Conservation (phyloP, 352 stramenopile species). For the Pythium myriotylum region DNA sequence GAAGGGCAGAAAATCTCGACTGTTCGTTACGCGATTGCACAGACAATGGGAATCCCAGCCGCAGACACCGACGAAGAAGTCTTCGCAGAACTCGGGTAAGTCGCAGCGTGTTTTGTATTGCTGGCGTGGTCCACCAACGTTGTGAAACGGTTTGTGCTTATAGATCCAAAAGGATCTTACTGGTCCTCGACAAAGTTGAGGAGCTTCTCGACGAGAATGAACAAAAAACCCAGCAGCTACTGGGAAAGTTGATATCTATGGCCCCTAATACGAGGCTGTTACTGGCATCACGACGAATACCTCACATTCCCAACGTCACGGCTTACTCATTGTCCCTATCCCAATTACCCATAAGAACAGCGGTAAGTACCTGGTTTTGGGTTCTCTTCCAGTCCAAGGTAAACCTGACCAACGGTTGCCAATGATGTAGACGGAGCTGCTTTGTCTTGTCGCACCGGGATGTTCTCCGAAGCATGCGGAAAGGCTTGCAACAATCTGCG, state of each 20-base stretch:
- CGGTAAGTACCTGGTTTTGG: conserved; percentile 48
- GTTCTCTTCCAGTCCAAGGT: too few relatives aligned
- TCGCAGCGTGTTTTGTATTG: background rate
- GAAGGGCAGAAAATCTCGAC: conserved; percentile 82
- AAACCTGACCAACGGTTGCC: background rate
- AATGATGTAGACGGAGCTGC: conserved; percentile 52
- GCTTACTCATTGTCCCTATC: conserved; percentile 77
- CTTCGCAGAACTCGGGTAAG: conserved; percentile 66
- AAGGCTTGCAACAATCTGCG: conserved; percentile 69
- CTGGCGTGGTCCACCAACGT: background rate
- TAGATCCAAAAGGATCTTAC: conserved; percentile 65
- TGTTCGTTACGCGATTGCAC: conserved; percentile 79
- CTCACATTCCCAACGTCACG: conserved; percentile 79
- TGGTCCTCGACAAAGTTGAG: conserved; percentile 84
- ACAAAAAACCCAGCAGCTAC: conserved; percentile 65
- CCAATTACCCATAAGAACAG: conserved; percentile 68
- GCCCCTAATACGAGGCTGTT: conserved; percentile 69
- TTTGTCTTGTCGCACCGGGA: conserved; percentile 65
- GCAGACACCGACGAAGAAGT: conserved; percentile 79
- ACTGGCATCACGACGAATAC: conserved; percentile 68
- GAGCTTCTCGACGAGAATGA: conserved; percentile 79
- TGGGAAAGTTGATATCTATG: conserved; percentile 72
- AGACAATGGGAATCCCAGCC: conserved; percentile 74
- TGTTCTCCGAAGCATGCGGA: conserved; percentile 67
- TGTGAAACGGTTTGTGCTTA: too few relatives aligned